Evolutionary conservation across 306 rosid genomes (phyloP), one percentile per base, ranked within the genome.

Genomic region (Lathyrus aphaca): DNA sequence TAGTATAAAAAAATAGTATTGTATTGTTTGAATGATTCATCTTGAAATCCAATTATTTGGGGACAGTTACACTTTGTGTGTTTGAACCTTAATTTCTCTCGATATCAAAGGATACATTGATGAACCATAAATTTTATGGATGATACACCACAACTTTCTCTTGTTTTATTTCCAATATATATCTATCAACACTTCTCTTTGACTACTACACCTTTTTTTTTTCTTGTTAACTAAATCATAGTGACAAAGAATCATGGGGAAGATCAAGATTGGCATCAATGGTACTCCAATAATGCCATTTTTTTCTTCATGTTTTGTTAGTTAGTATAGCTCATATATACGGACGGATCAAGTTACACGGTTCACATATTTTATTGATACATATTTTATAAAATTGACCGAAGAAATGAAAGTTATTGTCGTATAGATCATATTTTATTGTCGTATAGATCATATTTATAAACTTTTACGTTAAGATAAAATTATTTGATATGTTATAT

Each of bases 211-310:
- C 19, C 14, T 3, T n/a, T n/a, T 40, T 12, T 19, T 17, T 16
- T 57, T 75, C 12, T 50, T 68, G 11, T 27, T 3, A 38, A 5
- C 0, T 59, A 57, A 67, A 67, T 13, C n/a, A 46, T 1, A 19
- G 49, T n/a, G 27, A 39, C 10, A 38, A 14, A 64, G 5, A 49
- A 6, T 67, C 77, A 89, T 89, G 90, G 81, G 64, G 38, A 89
- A 86, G 82, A 72, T 87, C 77, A 90, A 82, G 89, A 87, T 90
- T 64, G 96, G 94, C 29, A 90, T 90, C 82, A 90, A 87, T 71
- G 94, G 96, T 90, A 76, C 66, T n/a, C 17, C 14, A 57, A 42
- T 42, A 42, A 60, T 38, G 11, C 15, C 46, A 11, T 37, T 67
- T 21, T 2, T 18, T 35, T 23, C 6, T 23, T 3, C 14, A 50